Base-by-base conservation (phyloP, 2,329 filamentous ascomycete genomes). In the Colletotrichum magnum region DNA sequence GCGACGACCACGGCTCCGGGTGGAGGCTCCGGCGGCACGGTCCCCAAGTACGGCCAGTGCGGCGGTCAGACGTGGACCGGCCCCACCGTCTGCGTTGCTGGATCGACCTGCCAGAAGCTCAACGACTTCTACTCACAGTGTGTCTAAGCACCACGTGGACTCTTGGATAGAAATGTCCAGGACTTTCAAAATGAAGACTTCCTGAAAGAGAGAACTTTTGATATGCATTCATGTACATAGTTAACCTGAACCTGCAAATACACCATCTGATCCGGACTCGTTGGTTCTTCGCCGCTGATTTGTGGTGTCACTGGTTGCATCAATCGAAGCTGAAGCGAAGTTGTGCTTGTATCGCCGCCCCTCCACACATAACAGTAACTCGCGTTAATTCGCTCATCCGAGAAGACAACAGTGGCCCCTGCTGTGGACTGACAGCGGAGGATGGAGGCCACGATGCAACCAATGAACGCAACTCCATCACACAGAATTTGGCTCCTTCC, bases 41-140 rank as follows among this genome's bases (percentile, higher is more conserved):
- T 75, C 12, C 72, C 73, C 5, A 76, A 75, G 57, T 83, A 74
- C 57, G 79, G 75, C 5, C 80, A 83, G 72, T 84, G 81, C 51
- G 81, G 80, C 21, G 81, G 82, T 5, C 68, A 18, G 53, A 76
- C 74, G 39, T 84, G 73, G 69, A 76, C 56, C 15, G 82, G 83
- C 24, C 74, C 79, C 45, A 82, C 75, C 2, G 71, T 64, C 5
- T 84, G 83, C 71, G 75, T 68, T 28, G 72, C 75, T 18, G 77
- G 77, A 13, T 78, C 65, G 39, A 82, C 75, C 18, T 85, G 82
- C 76, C 75, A 72, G 48, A 76, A 74, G 57, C 43, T 75, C 62
- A 84, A 84, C 74, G 75, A 76, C 51, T 84, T 73, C 71, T 84
- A 83, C 76, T 79, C 64, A 16, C 82, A 85, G 73, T 84, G 82